Evolutionary conservation across 208 protist species (phyloP), one percentile per base, ranked within the genome.

Genomic region (Trypanosoma brucei): DNA sequence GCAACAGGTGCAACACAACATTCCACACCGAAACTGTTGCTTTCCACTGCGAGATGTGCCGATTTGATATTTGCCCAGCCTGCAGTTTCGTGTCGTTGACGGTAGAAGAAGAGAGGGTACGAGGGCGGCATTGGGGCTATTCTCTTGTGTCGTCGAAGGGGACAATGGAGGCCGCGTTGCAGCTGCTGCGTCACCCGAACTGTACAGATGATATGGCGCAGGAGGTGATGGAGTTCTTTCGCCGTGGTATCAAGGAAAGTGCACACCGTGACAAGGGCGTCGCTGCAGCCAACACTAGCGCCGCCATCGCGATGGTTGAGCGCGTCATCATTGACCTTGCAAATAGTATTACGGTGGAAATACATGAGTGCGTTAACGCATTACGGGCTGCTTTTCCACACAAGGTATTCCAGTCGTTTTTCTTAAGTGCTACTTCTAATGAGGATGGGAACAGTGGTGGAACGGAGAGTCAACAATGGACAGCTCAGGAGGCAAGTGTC

Each of bases 11-110:
- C 66, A 59, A 68, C 9, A 64, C 68, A 6, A 35, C 13, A 36
- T 38, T 44, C 2, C 22, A 42, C 6, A 34, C 44, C 34, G 64
- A 73, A 33, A 58, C 59, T 57, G 73, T 78, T 61, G 77, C 74
- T 63, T 94, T 83, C 59, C 82, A 87, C 68, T 94, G 88, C 59
- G 48, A 64, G 34, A 38, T 55, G 5, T 94, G 88, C 70, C 69
- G 66, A 56, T 94, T 76, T 46, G 84, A 88, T 64, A 59, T 94
- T 36, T 94, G 88, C 61, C 58, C 84, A 22, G 62, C 49, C 44
- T 94, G 88, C 76, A 74, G 76, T n/a, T 62, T 75, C 8, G 80
- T 82, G 65, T 59, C 61, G 9, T 38, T 82, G 2, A 83, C 66
- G 3, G 35, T 75, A 34, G 67, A 67, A 48, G 72, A 89, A 59